phyloP scores from a whole-genome alignment of 371 early-diverging fungal species.

The Hamiltosporidium magnivora region DNA sequence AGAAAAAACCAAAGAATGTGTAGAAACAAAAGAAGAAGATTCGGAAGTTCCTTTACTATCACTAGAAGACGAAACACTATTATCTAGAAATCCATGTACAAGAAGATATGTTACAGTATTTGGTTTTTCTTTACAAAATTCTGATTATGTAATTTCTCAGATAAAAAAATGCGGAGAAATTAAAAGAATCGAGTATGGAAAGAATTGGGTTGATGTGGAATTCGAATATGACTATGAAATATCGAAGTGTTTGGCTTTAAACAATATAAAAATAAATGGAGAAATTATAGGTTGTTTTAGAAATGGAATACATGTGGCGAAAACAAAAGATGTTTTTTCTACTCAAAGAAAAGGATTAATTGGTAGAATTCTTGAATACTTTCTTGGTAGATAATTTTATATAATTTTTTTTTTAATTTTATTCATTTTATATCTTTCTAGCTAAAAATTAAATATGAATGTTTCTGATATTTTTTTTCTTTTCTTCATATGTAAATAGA shows the following conservation, averaged over 20 bases:
- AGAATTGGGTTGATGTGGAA: conserved; percentile 50
- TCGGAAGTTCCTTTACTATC: too few relatives aligned
- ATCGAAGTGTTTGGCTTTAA: conserved; percentile 23
- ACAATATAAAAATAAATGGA: conserved; percentile 33
- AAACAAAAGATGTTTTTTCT: conserved; percentile 31
- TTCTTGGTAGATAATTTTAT: conserved; percentile 47
- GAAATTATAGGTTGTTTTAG: conserved; percentile 53
- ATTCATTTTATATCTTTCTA: too few relatives aligned
- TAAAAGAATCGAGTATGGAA: conserved; percentile 46
- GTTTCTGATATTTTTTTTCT: too few relatives aligned
- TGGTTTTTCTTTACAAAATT: conserved; percentile 44
- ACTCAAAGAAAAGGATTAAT: conserved; percentile 42
- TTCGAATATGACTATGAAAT: conserved; percentile 28
- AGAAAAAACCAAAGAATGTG: too few relatives aligned
- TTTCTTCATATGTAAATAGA: too few relatives aligned
- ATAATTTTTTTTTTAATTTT: too few relatives aligned
- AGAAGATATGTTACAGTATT: conserved; percentile 5
- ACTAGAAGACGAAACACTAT: too few relatives aligned
- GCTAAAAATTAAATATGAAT: too few relatives aligned
- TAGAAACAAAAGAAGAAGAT: too few relatives aligned
- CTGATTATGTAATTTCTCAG: conserved; percentile 31
- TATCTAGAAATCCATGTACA: too few relatives aligned
- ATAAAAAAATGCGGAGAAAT: conserved; percentile 32
- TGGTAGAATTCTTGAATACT: conserved; percentile 35
- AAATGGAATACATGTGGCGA: conserved; percentile 10